Percentiles rank a stretch among this genome's conserved stretches.
Evolutionary conservation across 768 basidiomycete species (phyloP).

Genomic region (Lactarius quietus): DNA sequence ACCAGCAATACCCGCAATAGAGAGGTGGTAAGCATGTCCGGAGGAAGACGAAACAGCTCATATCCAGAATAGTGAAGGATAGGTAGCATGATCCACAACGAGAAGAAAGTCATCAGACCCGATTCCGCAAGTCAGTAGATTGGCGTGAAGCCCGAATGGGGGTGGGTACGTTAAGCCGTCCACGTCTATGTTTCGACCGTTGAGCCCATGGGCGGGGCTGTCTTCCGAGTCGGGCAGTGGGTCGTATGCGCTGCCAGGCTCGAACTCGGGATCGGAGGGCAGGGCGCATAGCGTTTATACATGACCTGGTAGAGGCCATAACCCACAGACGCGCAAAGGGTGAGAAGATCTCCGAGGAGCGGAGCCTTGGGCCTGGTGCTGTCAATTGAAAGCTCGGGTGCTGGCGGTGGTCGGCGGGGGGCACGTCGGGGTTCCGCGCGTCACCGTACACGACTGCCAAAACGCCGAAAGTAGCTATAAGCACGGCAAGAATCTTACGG

Average conservation of each 20-base stretch:
- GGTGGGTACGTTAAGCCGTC: slow-evolving; percentile 44
- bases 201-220: slow-evolving; percentile 28
- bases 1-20: slow-evolving; percentile 64
- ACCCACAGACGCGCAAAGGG: slow-evolving; percentile 63
- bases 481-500: slow-evolving; percentile 64
- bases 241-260: slow-evolving; percentile 43
- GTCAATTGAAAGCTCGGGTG: slow-evolving; percentile 6
- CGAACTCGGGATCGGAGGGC: slow-evolving; percentile 56
- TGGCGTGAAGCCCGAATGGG: slow-evolving; percentile 83
- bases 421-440: slow-evolving; percentile 31
- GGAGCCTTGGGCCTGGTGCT: slow-evolving; percentile 43
- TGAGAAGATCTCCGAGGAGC: slow-evolving; percentile 69
- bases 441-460: slow-evolving; percentile 80
- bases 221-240: slow-evolving; percentile 42
- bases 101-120: slow-evolving; percentile 68
- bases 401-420: slow-evolving; percentile 15
- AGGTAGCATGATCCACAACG: slow-evolving; percentile 79
- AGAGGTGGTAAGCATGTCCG: slow-evolving; percentile 42
- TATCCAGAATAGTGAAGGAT: slow-evolving; percentile 62
- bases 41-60: slow-evolving; percentile 67
- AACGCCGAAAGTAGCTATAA: slow-evolving; percentile 78
- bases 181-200: slow-evolving; percentile 13
- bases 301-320: slow-evolving; percentile 82
- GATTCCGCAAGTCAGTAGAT: slow-evolving; percentile 74
- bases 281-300: slow-evolving; percentile 79